phyloP scores from a whole-genome alignment of 768 basidiomycete species.

The Amanita pseudoporphyria region DNA sequence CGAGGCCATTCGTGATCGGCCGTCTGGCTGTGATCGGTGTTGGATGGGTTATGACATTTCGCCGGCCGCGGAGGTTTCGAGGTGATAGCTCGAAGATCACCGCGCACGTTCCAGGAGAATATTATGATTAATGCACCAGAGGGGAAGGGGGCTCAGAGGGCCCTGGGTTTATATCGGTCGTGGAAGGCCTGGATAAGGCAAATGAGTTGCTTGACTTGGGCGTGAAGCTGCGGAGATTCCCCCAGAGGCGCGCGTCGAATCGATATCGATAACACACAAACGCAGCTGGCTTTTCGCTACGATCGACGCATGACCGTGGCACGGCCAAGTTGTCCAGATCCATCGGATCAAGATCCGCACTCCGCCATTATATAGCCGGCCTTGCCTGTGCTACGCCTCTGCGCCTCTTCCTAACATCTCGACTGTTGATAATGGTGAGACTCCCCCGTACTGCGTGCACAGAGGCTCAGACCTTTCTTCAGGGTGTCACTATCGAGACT shows the following conservation, averaged over 20 bases:
- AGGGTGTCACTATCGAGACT: slow-evolving; percentile 66
- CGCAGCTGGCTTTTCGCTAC: slow-evolving; percentile 3
- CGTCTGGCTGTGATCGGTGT: neutral
- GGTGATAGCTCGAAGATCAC: neutral
- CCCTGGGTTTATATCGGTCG: neutral
- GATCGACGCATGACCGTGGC: slow-evolving; percentile 9
- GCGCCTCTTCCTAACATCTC: slow-evolving; percentile 9
- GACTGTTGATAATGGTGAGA: slow-evolving; percentile 23
- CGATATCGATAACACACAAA: slow-evolving; percentile 16
- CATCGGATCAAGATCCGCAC: slow-evolving; percentile 73
- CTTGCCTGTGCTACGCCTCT: slow-evolving; percentile 17
- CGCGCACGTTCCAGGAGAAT: neutral
- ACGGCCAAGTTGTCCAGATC: slow-evolving; percentile 30
- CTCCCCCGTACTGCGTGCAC: slow-evolving; percentile 14
- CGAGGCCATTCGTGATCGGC: neutral
- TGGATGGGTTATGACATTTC: neutral
- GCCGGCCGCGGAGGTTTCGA: neutral
- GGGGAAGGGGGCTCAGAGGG: neutral
- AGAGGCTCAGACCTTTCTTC: slow-evolving; percentile 9
- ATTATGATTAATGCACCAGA: no score
- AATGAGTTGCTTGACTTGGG: neutral
- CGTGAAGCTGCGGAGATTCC: no score
- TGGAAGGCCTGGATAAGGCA: neutral
- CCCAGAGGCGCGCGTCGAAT: no score
- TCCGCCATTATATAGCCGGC: slow-evolving; percentile 46